A percentile compares a stretch with the other conserved stretches of the same genome.
These are phyloP conservation scores for Vitis labrusca DNA, from an alignment of 164 flowering plant species.

Conservation along the genomic window DNA sequence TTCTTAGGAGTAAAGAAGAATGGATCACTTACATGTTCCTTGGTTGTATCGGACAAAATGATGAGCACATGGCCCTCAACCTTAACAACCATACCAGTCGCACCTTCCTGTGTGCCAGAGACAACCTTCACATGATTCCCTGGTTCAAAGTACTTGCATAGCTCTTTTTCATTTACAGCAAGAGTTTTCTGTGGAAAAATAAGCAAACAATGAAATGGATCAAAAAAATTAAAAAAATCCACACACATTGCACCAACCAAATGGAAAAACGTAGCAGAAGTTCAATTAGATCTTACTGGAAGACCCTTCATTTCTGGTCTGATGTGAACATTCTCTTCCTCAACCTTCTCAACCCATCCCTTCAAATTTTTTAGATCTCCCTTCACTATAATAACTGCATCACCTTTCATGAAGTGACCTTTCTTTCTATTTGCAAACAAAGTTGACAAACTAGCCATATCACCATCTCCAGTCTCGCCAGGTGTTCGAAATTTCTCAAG, in stretches of 20 bases:
- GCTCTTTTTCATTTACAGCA: constrained; percentile 75
- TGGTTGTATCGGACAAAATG: constrained; percentile 86
- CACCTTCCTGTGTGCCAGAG: constrained; percentile 88
- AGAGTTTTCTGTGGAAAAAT: constrained; percentile 56
- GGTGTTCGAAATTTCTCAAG: constrained; percentile 87
- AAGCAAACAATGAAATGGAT: background rate
- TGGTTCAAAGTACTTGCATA: constrained; percentile 91
- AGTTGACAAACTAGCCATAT: constrained; percentile 63
- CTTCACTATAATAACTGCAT: constrained; percentile 80
- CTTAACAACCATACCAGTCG: constrained; percentile 95
- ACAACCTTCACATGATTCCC: constrained; percentile 98
- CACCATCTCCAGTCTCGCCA: constrained; percentile 75
- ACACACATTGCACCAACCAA: background rate
- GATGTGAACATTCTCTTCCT: constrained; percentile 83
- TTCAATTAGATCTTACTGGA: constrained; percentile 44
- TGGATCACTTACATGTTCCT: constrained; percentile 77
- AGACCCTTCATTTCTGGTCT: constrained; percentile 80
- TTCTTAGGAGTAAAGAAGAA: background rate
- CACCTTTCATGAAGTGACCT: constrained; percentile 96
- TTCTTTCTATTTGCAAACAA: constrained; percentile 89
- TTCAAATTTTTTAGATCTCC: constrained; percentile 90
- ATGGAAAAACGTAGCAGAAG: background rate
- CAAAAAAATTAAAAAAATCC: background rate
- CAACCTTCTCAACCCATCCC: constrained; percentile 97
- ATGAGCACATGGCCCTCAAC: constrained; percentile 90